Conservation (phyloP, 192 early-diverging fungal species). For the Obelidium mucronatum region DNA sequence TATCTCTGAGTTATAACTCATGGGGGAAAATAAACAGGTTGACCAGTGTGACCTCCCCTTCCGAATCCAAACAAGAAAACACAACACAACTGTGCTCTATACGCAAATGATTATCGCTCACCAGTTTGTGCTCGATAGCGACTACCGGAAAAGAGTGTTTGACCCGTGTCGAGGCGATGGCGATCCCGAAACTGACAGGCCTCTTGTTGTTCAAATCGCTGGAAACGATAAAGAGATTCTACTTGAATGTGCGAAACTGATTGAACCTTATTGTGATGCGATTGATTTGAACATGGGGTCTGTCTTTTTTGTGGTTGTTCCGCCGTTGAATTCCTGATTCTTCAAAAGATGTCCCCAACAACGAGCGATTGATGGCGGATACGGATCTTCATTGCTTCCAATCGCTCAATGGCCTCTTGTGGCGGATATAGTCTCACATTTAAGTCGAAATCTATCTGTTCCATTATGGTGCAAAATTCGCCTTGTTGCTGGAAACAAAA, state of each 20-base stretch:
- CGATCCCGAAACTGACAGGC: conserved; percentile 7
- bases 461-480: conserved; percentile 35
- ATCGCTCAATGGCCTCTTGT: not conserved
- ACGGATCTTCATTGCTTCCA: conserved; percentile 16
- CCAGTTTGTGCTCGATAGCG: not conserved
- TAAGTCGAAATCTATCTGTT: not conserved
- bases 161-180: conserved; percentile 21
- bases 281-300: conserved; percentile 30
- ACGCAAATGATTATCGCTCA: conserved; percentile 33
- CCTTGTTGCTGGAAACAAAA: conserved; percentile 3
- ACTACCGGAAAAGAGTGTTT: conserved; percentile 2
- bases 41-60: conserved; percentile 38
- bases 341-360: conserved; percentile 19
- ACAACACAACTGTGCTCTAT: conserved; percentile 1
- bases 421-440: conserved; percentile 2
- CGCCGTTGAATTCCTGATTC: not conserved
- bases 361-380: conserved; percentile 21
- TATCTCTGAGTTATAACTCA: not conserved
- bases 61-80: conserved; percentile 2
- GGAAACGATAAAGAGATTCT: conserved; percentile 6
- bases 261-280: conserved; percentile 23
- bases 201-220: conserved; percentile 34
- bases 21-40: not conserved
- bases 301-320: not conserved
- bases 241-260: not conserved